These are phyloP conservation scores for Chalciporus sphaerocephalus DNA, from an alignment of 768 basidiomycete species.

Conservation along the genomic window DNA sequence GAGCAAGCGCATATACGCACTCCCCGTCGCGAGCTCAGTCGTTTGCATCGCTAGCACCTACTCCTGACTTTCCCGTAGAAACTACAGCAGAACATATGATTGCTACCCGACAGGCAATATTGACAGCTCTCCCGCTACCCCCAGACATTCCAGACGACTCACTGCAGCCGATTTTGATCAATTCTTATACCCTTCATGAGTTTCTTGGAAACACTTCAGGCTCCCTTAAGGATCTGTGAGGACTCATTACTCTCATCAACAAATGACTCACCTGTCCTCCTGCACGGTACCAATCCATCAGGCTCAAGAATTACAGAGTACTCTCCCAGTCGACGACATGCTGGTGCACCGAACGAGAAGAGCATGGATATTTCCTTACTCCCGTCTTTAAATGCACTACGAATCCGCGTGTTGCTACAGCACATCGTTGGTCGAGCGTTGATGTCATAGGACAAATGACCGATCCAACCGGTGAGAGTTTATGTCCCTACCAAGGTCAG, in stretches of 20 bases:
- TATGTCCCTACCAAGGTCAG: background rate
- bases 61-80: background rate
- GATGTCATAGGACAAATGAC: constrained; percentile 58
- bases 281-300: constrained; percentile 24
- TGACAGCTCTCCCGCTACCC: constrained; percentile 63
- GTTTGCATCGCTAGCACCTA: constrained; percentile 2
- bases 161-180: constrained; percentile 65
- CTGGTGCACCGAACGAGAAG: constrained; percentile 81
- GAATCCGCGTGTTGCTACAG: constrained; percentile 70
- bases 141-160: constrained; percentile 58
- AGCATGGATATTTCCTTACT: constrained; percentile 73
- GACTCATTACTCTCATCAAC: constrained; percentile 1
- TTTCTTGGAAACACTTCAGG: constrained; percentile 56
- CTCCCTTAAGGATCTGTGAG: constrained; percentile 54
- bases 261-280: background rate
- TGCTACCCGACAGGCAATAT: constrained; percentile 49
- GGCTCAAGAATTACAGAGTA: constrained; percentile 63
- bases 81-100: constrained; percentile 39
- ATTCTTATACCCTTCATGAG: constrained; percentile 62
- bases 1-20: constrained; percentile 22
- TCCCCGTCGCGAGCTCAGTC: background rate
- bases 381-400: constrained; percentile 76
- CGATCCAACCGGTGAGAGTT: constrained; percentile 54
- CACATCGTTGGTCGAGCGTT: constrained; percentile 68
- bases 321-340: constrained; percentile 63